Percentiles rank a stretch among this genome's conserved stretches.
These are phyloP conservation scores for Epicoccum nigrum DNA, from an alignment of 2,329 filamentous ascomycete species.

Conservation along the genomic window DNA sequence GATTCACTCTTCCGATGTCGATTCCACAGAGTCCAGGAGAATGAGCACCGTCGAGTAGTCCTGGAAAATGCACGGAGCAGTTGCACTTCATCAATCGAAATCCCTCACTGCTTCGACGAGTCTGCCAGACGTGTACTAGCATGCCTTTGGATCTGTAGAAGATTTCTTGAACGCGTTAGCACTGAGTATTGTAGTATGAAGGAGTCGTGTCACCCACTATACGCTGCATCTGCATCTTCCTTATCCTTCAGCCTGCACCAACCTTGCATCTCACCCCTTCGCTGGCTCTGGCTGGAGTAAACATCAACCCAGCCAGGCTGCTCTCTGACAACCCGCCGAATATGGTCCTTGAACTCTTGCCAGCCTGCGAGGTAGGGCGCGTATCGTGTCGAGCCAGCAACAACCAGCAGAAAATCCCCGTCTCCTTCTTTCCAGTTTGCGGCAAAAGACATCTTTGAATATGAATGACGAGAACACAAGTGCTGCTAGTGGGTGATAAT, in stretches of 20 bases:
- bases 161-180: conserved; percentile 20
- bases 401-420: conserved; percentile 40
- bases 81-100: conserved; percentile 45
- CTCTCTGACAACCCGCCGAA: conserved; percentile 41
- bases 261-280: conserved; percentile 41
- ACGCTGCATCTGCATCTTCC: conserved; percentile 43
- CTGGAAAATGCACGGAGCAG: conserved; percentile 37
- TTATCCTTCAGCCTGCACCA: conserved; percentile 45
- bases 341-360: conserved; percentile 48
- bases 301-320: conserved; percentile 49
- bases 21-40: conserved; percentile 40
- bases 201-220: conserved; percentile 30
- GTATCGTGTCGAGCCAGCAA: conserved; percentile 32
- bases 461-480: not conserved
- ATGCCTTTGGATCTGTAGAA: conserved; percentile 32
- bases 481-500: not conserved
- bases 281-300: conserved; percentile 29
- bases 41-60: conserved; percentile 32
- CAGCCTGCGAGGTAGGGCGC: conserved; percentile 40
- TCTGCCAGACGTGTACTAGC: conserved; percentile 43
- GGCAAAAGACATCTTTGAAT: conserved; percentile 19
- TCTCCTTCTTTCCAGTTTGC: conserved; percentile 25
- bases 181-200: not conserved
- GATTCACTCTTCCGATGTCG: conserved; percentile 35
- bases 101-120: conserved; percentile 32